Base-by-base conservation (phyloP, 805 yeast genomes). In the Myxozyma vanderwaltii region DNA sequence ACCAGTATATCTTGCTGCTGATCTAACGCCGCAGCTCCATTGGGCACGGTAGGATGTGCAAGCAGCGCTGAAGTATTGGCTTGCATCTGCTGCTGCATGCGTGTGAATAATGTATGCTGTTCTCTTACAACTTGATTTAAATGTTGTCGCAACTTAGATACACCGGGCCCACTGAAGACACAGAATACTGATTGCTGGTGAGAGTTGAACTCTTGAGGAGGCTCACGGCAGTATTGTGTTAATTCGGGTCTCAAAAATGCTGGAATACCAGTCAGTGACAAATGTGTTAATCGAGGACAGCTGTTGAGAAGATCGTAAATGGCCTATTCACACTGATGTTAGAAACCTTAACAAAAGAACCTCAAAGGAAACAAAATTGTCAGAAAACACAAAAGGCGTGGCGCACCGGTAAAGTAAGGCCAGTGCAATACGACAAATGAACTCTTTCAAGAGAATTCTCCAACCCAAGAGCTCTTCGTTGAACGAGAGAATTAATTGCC, bases 131-230 rank as follows among this genome's bases (percentile, higher is more conserved):
- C 46, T 21, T 38, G 45, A 17, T 80, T 84, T 48, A 92, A 78
- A 70, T 87, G 86, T 41, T 82, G 84, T 63, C 97, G 81, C 63
- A 92, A 78, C 60, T 83, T 82, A 50, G 78, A 81, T 17, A 94
- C 96, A 7, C 97, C 97, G 60, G 82, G 83, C 1, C 98, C 98
- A 35, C 92, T 86, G 70, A 91, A 94, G 12, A 92, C 99, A 75
- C 98, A 92, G 70, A 94, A 92, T 50, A 88, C 80, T 23, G 85
- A 81, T 64, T 86, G 86, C 72, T 94, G 99, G 68, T 86, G 86
- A 56, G 86, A 89, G 54, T 86, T 91, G 72, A 94, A 91, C 68
- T 91, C 97, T 12, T 88, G 83, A 3, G 99, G 98, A 1, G 98
- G 94, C 7, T 86, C 88, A 29, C 98, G 85, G 72, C 97, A 91